Conservation (phyloP, 345 rosid genomes). For the Rhodamnia rubescens region DNA sequence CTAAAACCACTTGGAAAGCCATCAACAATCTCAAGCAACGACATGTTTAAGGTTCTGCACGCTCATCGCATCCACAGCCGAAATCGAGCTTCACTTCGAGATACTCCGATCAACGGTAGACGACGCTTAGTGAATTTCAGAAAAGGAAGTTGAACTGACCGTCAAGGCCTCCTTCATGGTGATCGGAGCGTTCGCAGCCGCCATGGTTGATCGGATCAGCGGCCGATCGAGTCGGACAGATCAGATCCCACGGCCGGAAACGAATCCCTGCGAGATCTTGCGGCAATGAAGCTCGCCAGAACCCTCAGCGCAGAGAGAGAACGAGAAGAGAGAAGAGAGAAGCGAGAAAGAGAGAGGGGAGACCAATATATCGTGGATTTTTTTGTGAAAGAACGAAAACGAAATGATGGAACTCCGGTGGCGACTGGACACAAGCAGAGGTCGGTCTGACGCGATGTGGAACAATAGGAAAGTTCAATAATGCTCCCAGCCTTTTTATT, state of each 20-base stretch:
- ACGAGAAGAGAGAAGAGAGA: neutral
- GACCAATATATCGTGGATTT: neutral
- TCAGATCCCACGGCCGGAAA: neutral
- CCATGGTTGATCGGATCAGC: conserved; percentile 53
- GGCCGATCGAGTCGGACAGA: conserved; percentile 1
- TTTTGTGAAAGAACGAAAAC: neutral
- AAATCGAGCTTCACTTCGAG: neutral
- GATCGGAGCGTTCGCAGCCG: conserved; percentile 94
- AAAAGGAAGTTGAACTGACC: conserved; percentile 21
- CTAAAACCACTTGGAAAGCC: neutral
- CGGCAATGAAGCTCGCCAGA: neutral
- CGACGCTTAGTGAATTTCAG: neutral
- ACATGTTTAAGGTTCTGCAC: neutral
- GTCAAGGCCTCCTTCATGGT: conserved; percentile 87
- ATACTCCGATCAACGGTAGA: neutral
- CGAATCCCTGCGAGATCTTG: conserved; percentile 11
- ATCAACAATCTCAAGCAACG: neutral
- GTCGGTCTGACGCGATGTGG: neutral
- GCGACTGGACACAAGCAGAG: neutral
- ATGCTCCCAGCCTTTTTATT: neutral
- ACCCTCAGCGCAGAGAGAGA: neutral
- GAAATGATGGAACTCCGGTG: neutral
- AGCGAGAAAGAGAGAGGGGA: neutral
- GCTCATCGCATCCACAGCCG: neutral
- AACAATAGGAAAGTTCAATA: neutral